Percentiles rank a stretch among this genome's conserved stretches.
phyloP scores from a whole-genome alignment of 306 rosid genomes.

The Bauhinia variegata region DNA sequence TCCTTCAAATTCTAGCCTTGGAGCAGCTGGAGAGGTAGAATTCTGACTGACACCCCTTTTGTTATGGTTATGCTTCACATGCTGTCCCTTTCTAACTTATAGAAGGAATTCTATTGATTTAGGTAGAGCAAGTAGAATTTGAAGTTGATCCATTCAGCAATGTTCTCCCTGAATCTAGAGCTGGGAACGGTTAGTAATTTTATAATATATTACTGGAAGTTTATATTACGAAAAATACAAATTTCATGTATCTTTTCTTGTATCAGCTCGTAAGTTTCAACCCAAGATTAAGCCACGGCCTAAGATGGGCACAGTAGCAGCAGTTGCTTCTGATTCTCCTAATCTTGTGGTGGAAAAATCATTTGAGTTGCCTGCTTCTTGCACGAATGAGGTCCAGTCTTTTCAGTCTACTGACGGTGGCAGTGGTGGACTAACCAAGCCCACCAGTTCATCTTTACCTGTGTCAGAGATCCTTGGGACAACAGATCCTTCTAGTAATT shows the following conservation, averaged over 20 bases:
- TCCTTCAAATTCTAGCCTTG: slow-evolving; percentile 38
- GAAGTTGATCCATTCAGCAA: slow-evolving; percentile 55
- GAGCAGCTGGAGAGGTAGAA: slow-evolving; percentile 40
- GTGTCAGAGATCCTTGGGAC: slow-evolving; percentile 25
- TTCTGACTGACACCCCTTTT: slow-evolving; percentile 13
- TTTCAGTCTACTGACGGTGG: slow-evolving; percentile 36
- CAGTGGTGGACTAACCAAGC: slow-evolving; percentile 5
- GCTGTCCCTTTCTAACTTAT: slow-evolving; percentile 21
- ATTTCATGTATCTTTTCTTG: slow-evolving; percentile 13
- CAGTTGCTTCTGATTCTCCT: slow-evolving; percentile 39
- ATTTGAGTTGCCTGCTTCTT: slow-evolving; percentile 33
- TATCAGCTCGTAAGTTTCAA: slow-evolving; percentile 57
- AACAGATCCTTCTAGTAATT: slow-evolving; percentile 28
- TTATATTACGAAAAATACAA: slow-evolving; percentile 27
- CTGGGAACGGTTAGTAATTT: slow-evolving; percentile 49
- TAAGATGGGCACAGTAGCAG: slow-evolving; percentile 35
- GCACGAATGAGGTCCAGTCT: slow-evolving; percentile 37
- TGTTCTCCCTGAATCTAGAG: slow-evolving; percentile 46
- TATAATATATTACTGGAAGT: slow-evolving; percentile 8
- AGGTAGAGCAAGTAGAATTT: slow-evolving; percentile 45
- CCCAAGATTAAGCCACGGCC: slow-evolving; percentile 66
- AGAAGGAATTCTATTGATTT: slow-evolving; percentile 20
- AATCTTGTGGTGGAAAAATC: slow-evolving; percentile 25
- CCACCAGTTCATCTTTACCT: slow-evolving; percentile 34
- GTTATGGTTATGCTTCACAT: slow-evolving; percentile 16